A percentile compares a stretch with the other conserved stretches of the same genome.
These are phyloP conservation scores for Macrolepiota dolichaula DNA, from an alignment of 768 basidiomycete genomes.

Conservation along the genomic window DNA sequence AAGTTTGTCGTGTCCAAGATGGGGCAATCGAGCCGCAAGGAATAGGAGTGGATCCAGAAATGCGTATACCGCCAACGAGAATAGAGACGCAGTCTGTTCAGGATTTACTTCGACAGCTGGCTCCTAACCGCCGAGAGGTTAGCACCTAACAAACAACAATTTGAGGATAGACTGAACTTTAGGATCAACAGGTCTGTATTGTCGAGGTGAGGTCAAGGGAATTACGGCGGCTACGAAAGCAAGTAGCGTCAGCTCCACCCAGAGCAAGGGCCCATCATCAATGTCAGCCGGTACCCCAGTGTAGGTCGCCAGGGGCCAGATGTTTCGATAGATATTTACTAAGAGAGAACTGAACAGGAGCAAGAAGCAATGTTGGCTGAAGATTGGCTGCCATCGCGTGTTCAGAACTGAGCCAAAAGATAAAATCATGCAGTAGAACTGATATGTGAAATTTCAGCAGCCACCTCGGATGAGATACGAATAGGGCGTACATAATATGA, in stretches of 20 bases:
- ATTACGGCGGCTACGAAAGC: constrained; percentile 39
- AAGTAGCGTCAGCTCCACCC: constrained; percentile 25
- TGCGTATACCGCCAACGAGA: constrained; percentile 42
- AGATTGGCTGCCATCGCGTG: neutral
- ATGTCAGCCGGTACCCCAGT: constrained; percentile 35
- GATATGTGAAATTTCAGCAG: neutral
- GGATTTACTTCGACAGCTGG: constrained; percentile 34
- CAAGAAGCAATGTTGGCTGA: constrained; percentile 3
- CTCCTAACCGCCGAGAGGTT: constrained; percentile 20
- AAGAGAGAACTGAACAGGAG: constrained; percentile 35
- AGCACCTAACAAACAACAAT: neutral
- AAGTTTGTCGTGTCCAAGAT: constrained; percentile 49
- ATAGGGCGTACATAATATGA: constrained; percentile 2
- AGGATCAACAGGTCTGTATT: constrained; percentile 52
- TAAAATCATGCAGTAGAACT: neutral
- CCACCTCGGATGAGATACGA: neutral
- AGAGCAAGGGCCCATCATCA: constrained; percentile 26
- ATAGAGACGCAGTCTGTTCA: constrained; percentile 48
- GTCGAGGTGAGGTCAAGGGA: constrained; percentile 47
- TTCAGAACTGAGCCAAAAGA: neutral
- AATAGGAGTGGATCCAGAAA: constrained; percentile 55
- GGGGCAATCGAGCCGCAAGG: constrained; percentile 40
- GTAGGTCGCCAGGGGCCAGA: constrained; percentile 55
- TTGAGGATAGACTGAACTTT: constrained; percentile 16
- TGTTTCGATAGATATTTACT: constrained; percentile 48